Evolutionary conservation across 148 eudicot genomes (phyloP).

Genomic region (Nepenthes mirabilis): DNA sequence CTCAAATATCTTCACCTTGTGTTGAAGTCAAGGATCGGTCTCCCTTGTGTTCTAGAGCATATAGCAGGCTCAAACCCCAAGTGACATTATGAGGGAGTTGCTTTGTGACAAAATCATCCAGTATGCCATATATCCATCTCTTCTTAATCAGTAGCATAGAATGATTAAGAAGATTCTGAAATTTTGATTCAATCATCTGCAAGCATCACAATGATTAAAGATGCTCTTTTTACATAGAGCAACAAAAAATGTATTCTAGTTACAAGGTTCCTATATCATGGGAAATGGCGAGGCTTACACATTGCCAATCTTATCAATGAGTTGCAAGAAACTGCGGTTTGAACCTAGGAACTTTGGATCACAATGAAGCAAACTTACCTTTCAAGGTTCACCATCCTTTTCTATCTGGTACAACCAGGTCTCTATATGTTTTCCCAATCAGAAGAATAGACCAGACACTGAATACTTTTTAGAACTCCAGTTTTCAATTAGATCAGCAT

Average conservation of each 20-base stretch:
- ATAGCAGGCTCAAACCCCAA: slow-evolving; percentile 92
- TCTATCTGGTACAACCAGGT: neutral
- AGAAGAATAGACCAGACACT: neutral
- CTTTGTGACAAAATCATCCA: slow-evolving; percentile 86
- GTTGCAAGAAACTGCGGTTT: no score
- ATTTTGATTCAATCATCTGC: slow-evolving; percentile 92
- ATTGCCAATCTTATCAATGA: no score
- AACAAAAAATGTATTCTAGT: no score
- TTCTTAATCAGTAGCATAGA: slow-evolving; percentile 56
- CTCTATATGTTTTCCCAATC: no score
- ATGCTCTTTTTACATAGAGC: neutral
- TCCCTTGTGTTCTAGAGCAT: slow-evolving; percentile 88
- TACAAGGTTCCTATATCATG: no score
- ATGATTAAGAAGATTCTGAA: slow-evolving; percentile 64
- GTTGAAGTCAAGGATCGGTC: slow-evolving; percentile 84
- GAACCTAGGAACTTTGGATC: no score
- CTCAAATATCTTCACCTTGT: slow-evolving; percentile 46
- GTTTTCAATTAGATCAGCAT: no score
- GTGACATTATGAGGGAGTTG: slow-evolving; percentile 98
- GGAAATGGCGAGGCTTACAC: no score
- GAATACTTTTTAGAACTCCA: no score
- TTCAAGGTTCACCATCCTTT: no score
- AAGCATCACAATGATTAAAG: slow-evolving; percentile 1
- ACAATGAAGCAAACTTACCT: no score
- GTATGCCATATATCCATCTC: slow-evolving; percentile 80